Percentiles rank a stretch among this genome's conserved stretches.
phyloP scores from a whole-genome alignment of 148 eudicot species.

The Bassia scoparia region DNA sequence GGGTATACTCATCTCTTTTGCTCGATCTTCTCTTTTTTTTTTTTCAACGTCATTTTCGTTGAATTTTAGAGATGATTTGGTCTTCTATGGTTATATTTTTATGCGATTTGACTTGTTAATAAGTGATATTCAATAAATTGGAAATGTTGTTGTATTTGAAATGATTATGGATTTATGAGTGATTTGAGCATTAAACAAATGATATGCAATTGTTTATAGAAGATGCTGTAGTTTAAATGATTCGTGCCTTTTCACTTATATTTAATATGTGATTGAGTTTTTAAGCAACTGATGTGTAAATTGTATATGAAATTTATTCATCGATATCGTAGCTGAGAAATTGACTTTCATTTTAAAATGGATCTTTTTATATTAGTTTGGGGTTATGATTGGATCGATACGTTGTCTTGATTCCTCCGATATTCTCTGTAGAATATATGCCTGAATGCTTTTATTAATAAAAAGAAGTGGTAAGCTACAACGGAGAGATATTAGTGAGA shows the following conservation, averaged over 20 bases:
- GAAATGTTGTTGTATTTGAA: background rate
- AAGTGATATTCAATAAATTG: too few relatives aligned
- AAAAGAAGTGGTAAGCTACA: background rate
- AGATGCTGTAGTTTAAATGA: background rate
- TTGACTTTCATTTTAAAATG: background rate
- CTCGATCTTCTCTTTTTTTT: background rate
- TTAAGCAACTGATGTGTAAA: background rate
- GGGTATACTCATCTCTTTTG: slow-evolving; percentile 40
- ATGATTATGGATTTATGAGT: background rate
- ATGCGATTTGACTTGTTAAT: too few relatives aligned
- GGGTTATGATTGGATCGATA: background rate
- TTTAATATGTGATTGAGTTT: background rate
- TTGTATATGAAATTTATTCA: background rate
- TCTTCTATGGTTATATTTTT: too few relatives aligned
- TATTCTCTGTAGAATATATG: background rate
- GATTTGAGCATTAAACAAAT: background rate
- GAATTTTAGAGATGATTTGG: background rate
- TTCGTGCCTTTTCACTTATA: background rate
- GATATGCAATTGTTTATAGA: background rate
- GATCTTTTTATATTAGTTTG: background rate
- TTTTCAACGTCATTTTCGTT: background rate
- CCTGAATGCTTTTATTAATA: background rate
- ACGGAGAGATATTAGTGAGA: too few relatives aligned
- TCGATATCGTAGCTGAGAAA: background rate
- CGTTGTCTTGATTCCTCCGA: background rate